Percentiles rank a stretch among this genome's conserved stretches.
phyloP scores from a whole-genome alignment of 371 early-diverging fungal species.

The Actinomortierella wolfii region DNA sequence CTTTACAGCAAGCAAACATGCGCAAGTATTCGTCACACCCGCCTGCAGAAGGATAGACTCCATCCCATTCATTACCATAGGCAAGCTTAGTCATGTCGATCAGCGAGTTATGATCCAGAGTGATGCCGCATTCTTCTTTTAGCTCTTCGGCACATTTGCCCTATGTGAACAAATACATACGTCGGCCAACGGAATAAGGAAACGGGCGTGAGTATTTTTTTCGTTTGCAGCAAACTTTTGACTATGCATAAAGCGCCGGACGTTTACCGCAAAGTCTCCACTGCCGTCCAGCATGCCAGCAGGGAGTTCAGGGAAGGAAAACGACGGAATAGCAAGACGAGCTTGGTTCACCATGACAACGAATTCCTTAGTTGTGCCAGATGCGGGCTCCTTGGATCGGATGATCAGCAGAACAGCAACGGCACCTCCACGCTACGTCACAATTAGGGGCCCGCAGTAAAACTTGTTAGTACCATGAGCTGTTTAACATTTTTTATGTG shows the following conservation, averaged over 20 bases:
- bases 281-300: conserved; percentile 89
- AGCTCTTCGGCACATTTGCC: conserved; percentile 50
- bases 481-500: too few relatives aligned
- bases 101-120: conserved; percentile 64
- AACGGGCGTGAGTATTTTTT: background rate
- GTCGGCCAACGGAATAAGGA: too few relatives aligned
- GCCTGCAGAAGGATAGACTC: conserved; percentile 79
- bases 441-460: background rate
- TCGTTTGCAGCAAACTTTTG: background rate
- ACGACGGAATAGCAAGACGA: conserved; percentile 68
- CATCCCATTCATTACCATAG: conserved; percentile 57
- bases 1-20: conserved; percentile 71
- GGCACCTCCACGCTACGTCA: conserved; percentile 76
- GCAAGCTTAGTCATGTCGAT: conserved; percentile 67
- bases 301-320: conserved; percentile 74
- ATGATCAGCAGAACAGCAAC: conserved; percentile 75
- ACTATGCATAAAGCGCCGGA: background rate
- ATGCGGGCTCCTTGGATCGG: conserved; percentile 37
- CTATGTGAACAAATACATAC: background rate
- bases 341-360: conserved; percentile 78
- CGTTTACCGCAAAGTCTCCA: conserved; percentile 77
- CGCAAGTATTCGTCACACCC: conserved; percentile 83
- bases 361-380: conserved; percentile 50
- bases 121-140: conserved; percentile 62
- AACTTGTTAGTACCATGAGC: background rate